Evolutionary conservation across 208 protist species (phyloP), one percentile per base, ranked within the genome.

Genomic region (Trypanosoma theileri): DNA sequence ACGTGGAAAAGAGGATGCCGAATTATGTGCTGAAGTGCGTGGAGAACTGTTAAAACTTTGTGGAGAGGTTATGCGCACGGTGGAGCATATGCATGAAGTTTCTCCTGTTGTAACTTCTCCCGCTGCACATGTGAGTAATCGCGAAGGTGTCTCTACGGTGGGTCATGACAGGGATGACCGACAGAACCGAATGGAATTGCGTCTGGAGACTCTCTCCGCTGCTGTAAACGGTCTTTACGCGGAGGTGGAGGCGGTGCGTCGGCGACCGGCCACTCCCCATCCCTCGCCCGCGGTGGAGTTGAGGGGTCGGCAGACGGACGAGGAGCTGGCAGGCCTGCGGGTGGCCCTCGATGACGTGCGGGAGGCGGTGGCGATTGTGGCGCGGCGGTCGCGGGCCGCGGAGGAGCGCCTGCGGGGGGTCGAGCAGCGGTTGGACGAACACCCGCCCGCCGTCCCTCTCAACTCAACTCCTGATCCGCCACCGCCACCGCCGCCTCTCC

Each of bases 301-400:
- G n/a, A n/a, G 55, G 55, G n/a, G 48, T 35, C 54, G n/a, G 31
- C 7, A 51, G 35, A 53, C 22, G n/a, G 66, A 65, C 35, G 17
- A 58, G 13, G 54, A 59, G 0, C 56, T 67, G 13, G 16, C 62
- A 28, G 55, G 45, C 3, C 48, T 75, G 8, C 69, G 63, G 21
- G 62, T 51, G 26, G 44, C 19, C 26, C 21, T 75, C 16, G 26
- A n/a, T 0, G 69, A 69, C 48, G 42, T 64, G 9, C 69, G 63
- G 46, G 54, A 75, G 22, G 62, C 69, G 6, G 24, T 75, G n/a
- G 40, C 54, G 1, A 64, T 75, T 28, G 26, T 75, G 28, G 69
- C 62, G 3, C 53, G 55, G 16, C 68, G 69, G 26, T 62, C 62
- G n/a, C 46, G 62, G 14, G 62, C 42, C 11, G 52, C 46, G 22